Evolutionary conservation across 2,329 filamentous ascomycete species (phyloP), one percentile per base, ranked within the genome.

Genomic region (Ilyonectria sp.): DNA sequence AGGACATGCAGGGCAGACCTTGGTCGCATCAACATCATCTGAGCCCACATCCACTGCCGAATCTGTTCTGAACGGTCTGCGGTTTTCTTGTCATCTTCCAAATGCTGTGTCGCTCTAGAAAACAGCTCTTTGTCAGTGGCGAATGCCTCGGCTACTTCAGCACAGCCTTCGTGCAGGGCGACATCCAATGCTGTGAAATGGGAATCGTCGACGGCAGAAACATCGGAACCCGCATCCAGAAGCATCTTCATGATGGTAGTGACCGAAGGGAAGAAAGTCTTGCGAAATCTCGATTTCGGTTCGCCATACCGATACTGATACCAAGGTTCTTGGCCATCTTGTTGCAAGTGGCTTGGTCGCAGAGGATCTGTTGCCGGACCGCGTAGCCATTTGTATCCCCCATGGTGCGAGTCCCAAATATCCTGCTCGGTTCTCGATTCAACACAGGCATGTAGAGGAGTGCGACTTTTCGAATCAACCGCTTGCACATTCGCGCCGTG

Each of bases 391-490:
- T 4, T 1, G 5, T 21, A 19, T 9, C 15, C 19, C 8, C 26
- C 5, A 26, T 52, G 40, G 4, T 17, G 46, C 3, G 29, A 6
- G 2, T 69, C 63, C 69, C 71, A 71, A n/a, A 72, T 31, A 11
- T 33, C 53, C 37, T 71, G 60, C 19, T 75, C 71, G 2, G 9
- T 19, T 46, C 13, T 46, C 5, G 59, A 46, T 8, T 68, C 31
- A 1, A 69, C 73, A 40, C 71, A 75, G 2, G 72, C 71, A 52
- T 75, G 73, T 0, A 75, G 61, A 31, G 52, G 63, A 6, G 60
- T 72, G 4, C 58, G 35, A 0, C 33, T 31, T 9, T 67, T 8
- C 0, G 35, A 47, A 10, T 71, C 71, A 2, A 63, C 6, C 1
- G 19, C 37, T 10, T 60, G 26, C 3, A 43, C 33, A 7, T 60